Percentiles rank a stretch among this genome's conserved stretches.
These are phyloP conservation scores for Sugiyamaella valdiviana DNA, from an alignment of 805 yeast genomes.

Conservation along the genomic window DNA sequence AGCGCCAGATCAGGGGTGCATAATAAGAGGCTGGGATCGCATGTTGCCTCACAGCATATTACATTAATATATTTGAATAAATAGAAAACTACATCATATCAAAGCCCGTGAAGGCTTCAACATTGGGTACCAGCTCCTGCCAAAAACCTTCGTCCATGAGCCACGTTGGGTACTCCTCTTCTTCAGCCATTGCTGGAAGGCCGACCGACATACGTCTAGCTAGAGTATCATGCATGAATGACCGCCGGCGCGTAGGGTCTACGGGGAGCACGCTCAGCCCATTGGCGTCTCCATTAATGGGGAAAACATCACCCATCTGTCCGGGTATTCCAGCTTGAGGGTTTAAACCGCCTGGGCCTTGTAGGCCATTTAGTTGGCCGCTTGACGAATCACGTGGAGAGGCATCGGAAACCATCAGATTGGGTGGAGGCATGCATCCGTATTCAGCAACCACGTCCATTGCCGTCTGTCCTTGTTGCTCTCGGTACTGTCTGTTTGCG, in stretches of 20 bases:
- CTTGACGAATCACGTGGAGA: no score
- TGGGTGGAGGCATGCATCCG: no score
- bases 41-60: background rate
- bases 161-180: constrained; percentile 44
- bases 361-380: no score
- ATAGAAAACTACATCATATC: constrained; percentile 10
- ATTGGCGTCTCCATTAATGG: background rate
- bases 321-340: background rate
- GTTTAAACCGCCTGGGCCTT: no score
- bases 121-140: constrained; percentile 42
- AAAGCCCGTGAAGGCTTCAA: constrained; percentile 23
- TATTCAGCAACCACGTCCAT: no score
- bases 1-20: no score
- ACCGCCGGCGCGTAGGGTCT: constrained; percentile 5
- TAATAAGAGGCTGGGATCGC: no score
- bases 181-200: constrained; percentile 23
- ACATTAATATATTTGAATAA: background rate
- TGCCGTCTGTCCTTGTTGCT: no score
- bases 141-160: constrained; percentile 66
- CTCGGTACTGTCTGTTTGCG: background rate
- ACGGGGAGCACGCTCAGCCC: background rate
- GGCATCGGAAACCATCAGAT: no score
- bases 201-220: background rate
- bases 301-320: background rate
- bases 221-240: background rate